Evolutionary conservation across 78 protist genomes (phyloP).

Genomic region (Guillardia theta): DNA sequence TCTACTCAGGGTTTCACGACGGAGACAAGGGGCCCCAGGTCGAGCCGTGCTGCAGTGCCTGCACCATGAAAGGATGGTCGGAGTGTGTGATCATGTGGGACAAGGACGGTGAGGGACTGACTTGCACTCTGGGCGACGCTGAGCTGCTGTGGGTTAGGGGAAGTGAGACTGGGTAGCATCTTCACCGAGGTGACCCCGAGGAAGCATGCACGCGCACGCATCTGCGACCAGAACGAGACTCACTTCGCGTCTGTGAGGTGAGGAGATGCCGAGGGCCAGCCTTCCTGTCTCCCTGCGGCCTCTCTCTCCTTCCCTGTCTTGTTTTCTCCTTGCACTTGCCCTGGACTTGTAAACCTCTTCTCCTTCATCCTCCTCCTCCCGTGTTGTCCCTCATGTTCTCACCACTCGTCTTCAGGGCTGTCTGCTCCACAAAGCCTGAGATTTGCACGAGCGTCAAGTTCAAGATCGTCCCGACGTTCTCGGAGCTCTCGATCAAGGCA

Average conservation of each 20-base stretch:
- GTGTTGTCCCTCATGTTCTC: too few relatives aligned
- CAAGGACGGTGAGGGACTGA: neutral
- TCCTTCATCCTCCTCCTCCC: too few relatives aligned
- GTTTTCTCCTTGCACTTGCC: too few relatives aligned
- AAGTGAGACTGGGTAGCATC: neutral
- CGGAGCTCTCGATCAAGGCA: neutral
- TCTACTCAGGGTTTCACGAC: neutral
- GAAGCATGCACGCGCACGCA: neutral
- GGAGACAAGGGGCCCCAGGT: neutral
- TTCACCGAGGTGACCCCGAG: neutral
- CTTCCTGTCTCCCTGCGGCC: too few relatives aligned
- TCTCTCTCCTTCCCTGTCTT: too few relatives aligned
- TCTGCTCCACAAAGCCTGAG: neutral
- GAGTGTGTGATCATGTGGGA: neutral
- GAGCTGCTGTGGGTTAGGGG: neutral
- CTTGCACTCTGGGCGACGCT: neutral
- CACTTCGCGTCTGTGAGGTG: neutral
- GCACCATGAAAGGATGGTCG: neutral
- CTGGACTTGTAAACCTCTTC: too few relatives aligned
- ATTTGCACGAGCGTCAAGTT: neutral
- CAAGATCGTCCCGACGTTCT: slow-evolving; percentile 16
- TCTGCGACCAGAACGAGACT: slow-evolving; percentile 1
- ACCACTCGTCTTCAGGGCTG: slow-evolving; percentile 3
- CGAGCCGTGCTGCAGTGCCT: neutral
- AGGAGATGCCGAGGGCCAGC: too few relatives aligned